These are phyloP conservation scores for Cercospora zeina DNA, from an alignment of 2,329 filamentous ascomycete species.

Conservation along the genomic window DNA sequence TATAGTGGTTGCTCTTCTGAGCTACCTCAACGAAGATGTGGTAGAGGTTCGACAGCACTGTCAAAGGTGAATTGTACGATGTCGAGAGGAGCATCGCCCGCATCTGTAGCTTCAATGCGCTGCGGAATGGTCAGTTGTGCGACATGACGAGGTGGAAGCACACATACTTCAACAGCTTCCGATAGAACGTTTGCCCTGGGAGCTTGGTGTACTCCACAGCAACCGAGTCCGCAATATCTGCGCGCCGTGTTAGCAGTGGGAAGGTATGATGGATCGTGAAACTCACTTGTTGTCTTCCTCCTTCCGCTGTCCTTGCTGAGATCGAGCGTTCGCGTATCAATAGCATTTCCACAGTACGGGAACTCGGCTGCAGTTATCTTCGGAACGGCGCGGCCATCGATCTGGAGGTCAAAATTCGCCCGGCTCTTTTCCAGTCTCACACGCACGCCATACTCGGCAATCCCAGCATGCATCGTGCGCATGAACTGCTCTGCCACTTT, in stretches of 20 bases:
- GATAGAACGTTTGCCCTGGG: slow-evolving; percentile 75
- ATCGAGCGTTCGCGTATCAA: slow-evolving; percentile 73
- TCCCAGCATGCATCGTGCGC: slow-evolving; percentile 73
- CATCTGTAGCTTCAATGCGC: slow-evolving; percentile 78
- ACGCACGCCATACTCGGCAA: slow-evolving; percentile 75
- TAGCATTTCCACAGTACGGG: slow-evolving; percentile 82
- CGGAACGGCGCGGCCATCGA: slow-evolving; percentile 57
- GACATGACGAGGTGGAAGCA: slow-evolving; percentile 49
- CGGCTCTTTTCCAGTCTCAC: slow-evolving; percentile 79
- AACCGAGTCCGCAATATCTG: slow-evolving; percentile 66
- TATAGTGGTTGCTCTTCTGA: slow-evolving; percentile 67
- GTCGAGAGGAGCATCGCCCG: slow-evolving; percentile 83
- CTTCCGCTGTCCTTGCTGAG: slow-evolving; percentile 68
- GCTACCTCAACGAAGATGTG: slow-evolving; percentile 75
- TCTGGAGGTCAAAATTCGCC: slow-evolving; percentile 72
- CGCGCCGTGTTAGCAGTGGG: slow-evolving; percentile 22
- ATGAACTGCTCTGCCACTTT: slow-evolving; percentile 71
- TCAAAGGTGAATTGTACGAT: slow-evolving; percentile 67
- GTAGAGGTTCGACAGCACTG: slow-evolving; percentile 72
- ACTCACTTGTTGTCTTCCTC: slow-evolving; percentile 54
- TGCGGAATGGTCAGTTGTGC: slow-evolving; percentile 31
- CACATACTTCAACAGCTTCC: slow-evolving; percentile 64
- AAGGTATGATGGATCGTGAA: slow-evolving; percentile 23
- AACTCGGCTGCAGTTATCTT: slow-evolving; percentile 57
- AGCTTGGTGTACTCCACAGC: slow-evolving; percentile 73